These are phyloP conservation scores for Scutellaria galericulata DNA, from an alignment of 257 asterid genomes.

Conservation along the genomic window DNA sequence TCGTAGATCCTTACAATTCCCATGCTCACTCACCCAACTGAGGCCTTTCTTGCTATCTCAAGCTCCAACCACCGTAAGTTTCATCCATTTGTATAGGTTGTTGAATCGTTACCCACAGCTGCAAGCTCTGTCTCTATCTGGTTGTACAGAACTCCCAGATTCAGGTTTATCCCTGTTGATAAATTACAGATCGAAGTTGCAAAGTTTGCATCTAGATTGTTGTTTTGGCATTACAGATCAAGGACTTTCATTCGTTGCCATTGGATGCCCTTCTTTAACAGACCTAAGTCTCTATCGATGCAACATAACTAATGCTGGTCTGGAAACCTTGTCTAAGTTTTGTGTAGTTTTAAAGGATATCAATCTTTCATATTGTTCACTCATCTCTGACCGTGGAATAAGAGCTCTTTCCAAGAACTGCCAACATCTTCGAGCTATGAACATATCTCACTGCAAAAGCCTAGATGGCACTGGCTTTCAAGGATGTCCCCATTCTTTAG, in stretches of 20 bases:
- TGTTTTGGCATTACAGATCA: slow-evolving; percentile 59
- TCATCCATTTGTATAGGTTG: slow-evolving; percentile 53
- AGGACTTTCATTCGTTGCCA: slow-evolving; percentile 57
- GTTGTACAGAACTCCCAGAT: slow-evolving; percentile 72
- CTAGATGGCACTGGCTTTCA: slow-evolving; percentile 66
- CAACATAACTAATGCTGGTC: slow-evolving; percentile 63
- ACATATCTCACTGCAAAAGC: slow-evolving; percentile 57
- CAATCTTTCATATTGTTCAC: slow-evolving; percentile 63
- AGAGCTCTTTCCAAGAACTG: slow-evolving; percentile 52
- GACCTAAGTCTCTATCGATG: slow-evolving; percentile 72
- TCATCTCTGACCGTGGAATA: slow-evolving; percentile 63
- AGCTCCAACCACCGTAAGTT: slow-evolving; percentile 35
- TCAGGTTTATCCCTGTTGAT: slow-evolving; percentile 53
- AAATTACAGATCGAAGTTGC: slow-evolving; percentile 48
- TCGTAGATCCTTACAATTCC: slow-evolving; percentile 66
- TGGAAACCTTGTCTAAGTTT: slow-evolving; percentile 53
- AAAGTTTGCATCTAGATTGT: slow-evolving; percentile 57
- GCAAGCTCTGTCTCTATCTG: slow-evolving; percentile 59
- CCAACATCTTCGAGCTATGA: slow-evolving; percentile 52
- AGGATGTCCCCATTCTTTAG: slow-evolving; percentile 59
- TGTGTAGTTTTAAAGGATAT: slow-evolving; percentile 54
- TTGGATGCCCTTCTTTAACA: slow-evolving; percentile 59
- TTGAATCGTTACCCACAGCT: slow-evolving; percentile 59
- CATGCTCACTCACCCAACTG: slow-evolving; percentile 53
- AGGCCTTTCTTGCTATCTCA: slow-evolving; percentile 48